phyloP scores from a whole-genome alignment of 2,329 filamentous ascomycete species.

The Arthroderma uncinatum region DNA sequence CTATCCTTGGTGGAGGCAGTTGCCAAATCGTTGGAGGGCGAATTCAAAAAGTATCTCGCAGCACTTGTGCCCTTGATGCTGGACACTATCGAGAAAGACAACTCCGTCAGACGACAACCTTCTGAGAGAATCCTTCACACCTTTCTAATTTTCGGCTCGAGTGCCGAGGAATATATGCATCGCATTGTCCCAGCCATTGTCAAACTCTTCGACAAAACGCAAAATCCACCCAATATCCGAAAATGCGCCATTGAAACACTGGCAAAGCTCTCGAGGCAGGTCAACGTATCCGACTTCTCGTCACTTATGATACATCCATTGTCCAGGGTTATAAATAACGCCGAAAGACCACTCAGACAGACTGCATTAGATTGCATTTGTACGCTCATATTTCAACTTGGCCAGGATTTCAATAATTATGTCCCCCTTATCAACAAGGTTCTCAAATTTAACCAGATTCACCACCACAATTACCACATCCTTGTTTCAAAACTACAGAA shows the following conservation, averaged over 20 bases:
- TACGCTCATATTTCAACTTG: conserved; percentile 88
- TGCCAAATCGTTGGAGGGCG: conserved; percentile 82
- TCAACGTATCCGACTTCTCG: conserved; percentile 94
- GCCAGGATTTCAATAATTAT: conserved; percentile 90
- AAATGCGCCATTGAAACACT: conserved; percentile 90
- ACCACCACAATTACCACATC: conserved; percentile 83
- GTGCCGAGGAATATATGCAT: conserved; percentile 98
- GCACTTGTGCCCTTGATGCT: conserved; percentile 87
- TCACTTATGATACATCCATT: conserved; percentile 93
- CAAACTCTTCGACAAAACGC: conserved; percentile 79
- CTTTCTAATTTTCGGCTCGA: conserved; percentile 90
- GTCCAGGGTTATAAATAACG: conserved; percentile 64
- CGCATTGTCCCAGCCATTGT: conserved; percentile 94
- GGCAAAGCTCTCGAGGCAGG: conserved; percentile 84
- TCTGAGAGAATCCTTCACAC: conserved; percentile 89
- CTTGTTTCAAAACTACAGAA: conserved; percentile 88
- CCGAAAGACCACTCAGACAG: conserved; percentile 61
- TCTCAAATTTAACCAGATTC: conserved; percentile 66
- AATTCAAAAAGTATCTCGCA: conserved; percentile 95
- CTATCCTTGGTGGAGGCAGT: conserved; percentile 87
- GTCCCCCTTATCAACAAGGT: conserved; percentile 86
- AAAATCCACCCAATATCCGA: conserved; percentile 65
- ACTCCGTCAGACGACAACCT: conserved; percentile 59
- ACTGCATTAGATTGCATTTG: conserved; percentile 89
- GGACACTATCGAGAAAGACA: conserved; percentile 79